Evolutionary conservation across 345 rosid genomes (phyloP), one percentile per base, ranked within the genome.

Genomic region (Isatis tinctoria): DNA sequence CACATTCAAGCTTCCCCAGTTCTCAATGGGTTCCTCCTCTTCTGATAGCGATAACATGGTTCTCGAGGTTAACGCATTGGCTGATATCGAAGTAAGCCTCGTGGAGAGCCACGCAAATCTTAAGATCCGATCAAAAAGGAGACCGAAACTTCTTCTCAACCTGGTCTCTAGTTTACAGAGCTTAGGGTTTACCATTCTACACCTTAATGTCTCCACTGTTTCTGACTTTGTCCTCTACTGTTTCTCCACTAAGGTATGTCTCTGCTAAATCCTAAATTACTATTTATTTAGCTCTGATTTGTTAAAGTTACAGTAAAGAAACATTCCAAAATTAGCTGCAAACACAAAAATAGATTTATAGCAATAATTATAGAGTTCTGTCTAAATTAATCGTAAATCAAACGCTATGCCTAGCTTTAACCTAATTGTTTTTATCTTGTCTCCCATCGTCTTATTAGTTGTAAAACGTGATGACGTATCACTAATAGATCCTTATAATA

Each of bases 81-180:
- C 60, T 28, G 82, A 74, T 54, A 79, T 94, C 45, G 95, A 94
- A 83, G 97, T 90, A 74, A 87, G 83, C 60, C 85, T 91, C 81
- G 92, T 90, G 17, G 98, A 91, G 74, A 82, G 86, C 70, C 96
- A 94, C 68, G 97, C 97, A 32, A 90, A 78, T 74, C 78, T 94
- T 39, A 94, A 86, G 69, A 90, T 94, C 75, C 85, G 97, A 78
- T 78, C 92, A 32, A 86, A 79, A 69, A 82, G 73, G 76, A 74
- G 84, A 72, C 87, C 97, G 5, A 90, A 85, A 71, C 93, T 85
- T 84, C 92, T 94, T 53, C 47, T 88, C 72, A 86, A 83, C 72
- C 22, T 94, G 36, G 88, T 87, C 43, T 80, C 96, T 10, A 92
- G 90, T 32, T 54, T 94, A 80, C 90, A 85, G 8, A 79, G 8